Conservation (phyloP, 2,329 filamentous ascomycete species). For the Passalora sequoiae region DNA sequence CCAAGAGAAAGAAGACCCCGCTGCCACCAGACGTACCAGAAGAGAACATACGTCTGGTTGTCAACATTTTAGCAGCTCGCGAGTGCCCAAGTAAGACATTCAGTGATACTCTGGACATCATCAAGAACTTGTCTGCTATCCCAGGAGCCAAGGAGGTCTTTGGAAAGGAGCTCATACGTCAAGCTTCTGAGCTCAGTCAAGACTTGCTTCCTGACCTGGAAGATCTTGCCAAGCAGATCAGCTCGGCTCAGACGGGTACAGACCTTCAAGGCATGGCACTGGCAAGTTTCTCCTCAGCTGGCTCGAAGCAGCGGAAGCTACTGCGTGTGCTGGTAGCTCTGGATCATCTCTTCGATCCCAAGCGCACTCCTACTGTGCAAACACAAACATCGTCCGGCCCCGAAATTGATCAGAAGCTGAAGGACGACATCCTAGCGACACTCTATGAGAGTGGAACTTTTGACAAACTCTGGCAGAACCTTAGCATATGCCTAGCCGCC, state of each 20-base stretch:
- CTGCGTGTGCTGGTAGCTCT: conserved; percentile 87
- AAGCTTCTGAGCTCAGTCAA: conserved; percentile 78
- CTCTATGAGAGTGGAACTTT: conserved; percentile 91
- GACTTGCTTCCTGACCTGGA: conserved; percentile 80
- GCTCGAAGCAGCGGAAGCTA: conserved; percentile 94
- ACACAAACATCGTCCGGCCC: conserved; percentile 10
- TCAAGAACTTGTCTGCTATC: conserved; percentile 93
- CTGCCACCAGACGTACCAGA: conserved; percentile 81
- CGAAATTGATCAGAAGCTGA: conserved; percentile 55
- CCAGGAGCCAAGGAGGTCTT: conserved; percentile 85
- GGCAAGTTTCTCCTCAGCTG: conserved; percentile 90
- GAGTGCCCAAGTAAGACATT: conserved; percentile 98
- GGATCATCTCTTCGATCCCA: conserved; percentile 90
- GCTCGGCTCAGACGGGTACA: conserved; percentile 78
- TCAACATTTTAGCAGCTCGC: conserved; percentile 90
- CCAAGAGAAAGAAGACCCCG: conserved; percentile 57
- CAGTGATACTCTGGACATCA: conserved; percentile 94
- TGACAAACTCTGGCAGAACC: conserved; percentile 81
- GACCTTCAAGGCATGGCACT: conserved; percentile 93
- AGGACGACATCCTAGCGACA: conserved; percentile 77
- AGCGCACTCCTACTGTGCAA: conserved; percentile 40
- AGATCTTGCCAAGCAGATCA: conserved; percentile 78
- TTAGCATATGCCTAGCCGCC: conserved; percentile 80
- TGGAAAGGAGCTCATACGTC: conserved; percentile 83
- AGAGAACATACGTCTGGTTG: conserved; percentile 85